Conservation (phyloP, 2,329 filamentous ascomycete species). For the Geoglossum cookeanum region DNA sequence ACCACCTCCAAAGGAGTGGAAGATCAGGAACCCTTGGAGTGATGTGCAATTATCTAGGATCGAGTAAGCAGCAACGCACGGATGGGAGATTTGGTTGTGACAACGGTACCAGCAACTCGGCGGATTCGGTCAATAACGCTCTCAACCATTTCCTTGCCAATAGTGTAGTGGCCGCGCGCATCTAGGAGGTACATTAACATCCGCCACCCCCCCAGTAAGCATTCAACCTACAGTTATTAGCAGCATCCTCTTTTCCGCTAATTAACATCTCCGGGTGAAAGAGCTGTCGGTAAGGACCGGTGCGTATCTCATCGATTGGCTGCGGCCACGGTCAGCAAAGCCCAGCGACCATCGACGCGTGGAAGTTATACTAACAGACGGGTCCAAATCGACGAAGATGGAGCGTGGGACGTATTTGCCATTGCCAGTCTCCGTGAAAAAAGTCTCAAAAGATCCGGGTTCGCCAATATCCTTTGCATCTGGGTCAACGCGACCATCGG, state of each 20-base stretch:
- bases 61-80: slow-evolving; percentile 11
- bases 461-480: slow-evolving; percentile 39
- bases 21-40: slow-evolving; percentile 54
- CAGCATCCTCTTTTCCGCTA: slow-evolving; percentile 58
- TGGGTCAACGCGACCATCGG: slow-evolving; percentile 44
- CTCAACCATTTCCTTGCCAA: slow-evolving; percentile 60
- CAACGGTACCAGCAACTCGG: slow-evolving; percentile 39
- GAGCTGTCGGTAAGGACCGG: slow-evolving; percentile 45
- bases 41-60: slow-evolving; percentile 50
- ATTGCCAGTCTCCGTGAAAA: slow-evolving; percentile 52
- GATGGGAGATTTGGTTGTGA: neutral
- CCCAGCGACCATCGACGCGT: neutral
- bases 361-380: slow-evolving; percentile 30
- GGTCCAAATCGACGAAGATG: slow-evolving; percentile 54
- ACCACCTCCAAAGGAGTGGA: slow-evolving; percentile 57
- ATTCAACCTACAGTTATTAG: slow-evolving; percentile 43
- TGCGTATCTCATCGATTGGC: slow-evolving; percentile 56
- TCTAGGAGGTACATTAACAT: slow-evolving; percentile 23
- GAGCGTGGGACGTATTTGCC: slow-evolving; percentile 56
- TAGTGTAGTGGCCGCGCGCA: slow-evolving; percentile 56
- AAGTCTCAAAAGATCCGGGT: slow-evolving; percentile 48
- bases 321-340: slow-evolving; percentile 12
- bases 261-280: slow-evolving; percentile 56
- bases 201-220: neutral
- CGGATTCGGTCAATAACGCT: slow-evolving; percentile 50